phyloP scores from a whole-genome alignment of 1,284 basidiomycete genomes.

The Phenoliferia sp. region DNA sequence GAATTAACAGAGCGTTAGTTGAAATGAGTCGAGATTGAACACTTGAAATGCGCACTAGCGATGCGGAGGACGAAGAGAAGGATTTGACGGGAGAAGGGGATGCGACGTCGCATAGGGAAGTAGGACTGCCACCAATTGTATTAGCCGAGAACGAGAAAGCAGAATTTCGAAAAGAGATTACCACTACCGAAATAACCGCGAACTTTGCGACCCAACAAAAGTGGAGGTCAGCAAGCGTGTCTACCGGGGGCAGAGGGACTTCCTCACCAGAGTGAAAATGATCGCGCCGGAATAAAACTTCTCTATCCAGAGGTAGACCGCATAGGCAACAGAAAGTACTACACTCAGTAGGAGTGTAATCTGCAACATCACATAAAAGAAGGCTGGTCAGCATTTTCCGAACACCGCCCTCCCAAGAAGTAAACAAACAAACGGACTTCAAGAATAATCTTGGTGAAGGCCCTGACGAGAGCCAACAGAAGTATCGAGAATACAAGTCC shows the following conservation, averaged over 20 bases:
- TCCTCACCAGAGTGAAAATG: constrained; percentile 58
- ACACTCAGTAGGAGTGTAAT: constrained; percentile 63
- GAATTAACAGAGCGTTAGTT: constrained; percentile 36
- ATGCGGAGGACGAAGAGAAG: constrained; percentile 59
- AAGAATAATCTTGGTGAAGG: constrained; percentile 73
- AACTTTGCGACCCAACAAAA: constrained; percentile 64
- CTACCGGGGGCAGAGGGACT: not conserved
- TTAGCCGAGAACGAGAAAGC: constrained; percentile 40
- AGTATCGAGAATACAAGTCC: constrained; percentile 25
- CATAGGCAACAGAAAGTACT: constrained; percentile 48
- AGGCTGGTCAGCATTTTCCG: not conserved
- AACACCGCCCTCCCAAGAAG: not conserved
- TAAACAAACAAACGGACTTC: not conserved
- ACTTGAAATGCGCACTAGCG: constrained; percentile 16
- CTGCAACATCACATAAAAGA: constrained; percentile 37
- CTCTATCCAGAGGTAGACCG: constrained; percentile 69
- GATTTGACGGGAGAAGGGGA: constrained; percentile 70
- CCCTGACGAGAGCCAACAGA: constrained; percentile 33
- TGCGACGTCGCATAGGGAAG: constrained; percentile 59
- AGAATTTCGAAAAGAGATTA: constrained; percentile 43
- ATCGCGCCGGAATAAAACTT: constrained; percentile 70
- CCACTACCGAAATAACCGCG: constrained; percentile 31
- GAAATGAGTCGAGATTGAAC: not conserved
- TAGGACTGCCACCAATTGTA: constrained; percentile 49
- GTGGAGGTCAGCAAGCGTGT: constrained; percentile 34